Evolutionary conservation across 2,329 filamentous ascomycete genomes (phyloP).

Genomic region (Alternaria triticina): DNA sequence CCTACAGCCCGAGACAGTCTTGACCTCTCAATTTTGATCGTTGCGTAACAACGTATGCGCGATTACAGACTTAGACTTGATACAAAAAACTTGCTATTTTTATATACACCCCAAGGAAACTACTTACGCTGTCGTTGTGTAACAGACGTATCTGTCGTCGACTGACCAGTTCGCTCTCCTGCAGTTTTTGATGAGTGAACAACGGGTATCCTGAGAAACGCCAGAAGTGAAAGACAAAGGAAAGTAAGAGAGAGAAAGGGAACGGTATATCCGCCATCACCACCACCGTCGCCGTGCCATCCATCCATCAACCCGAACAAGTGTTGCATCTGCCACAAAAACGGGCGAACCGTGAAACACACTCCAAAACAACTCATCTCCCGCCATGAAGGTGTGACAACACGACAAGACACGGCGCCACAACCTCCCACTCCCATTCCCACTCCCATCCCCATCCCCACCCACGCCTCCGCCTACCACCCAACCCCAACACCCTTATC

Average conservation of each 20-base stretch:
- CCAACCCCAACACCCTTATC: conserved; percentile 7
- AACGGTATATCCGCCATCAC: not conserved
- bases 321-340: not conserved
- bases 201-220: not conserved
- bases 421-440: not conserved
- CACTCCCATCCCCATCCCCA: not conserved
- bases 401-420: not conserved
- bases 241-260: not conserved
- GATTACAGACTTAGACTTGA: too few species aligned
- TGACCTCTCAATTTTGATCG: too few species aligned
- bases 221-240: not conserved
- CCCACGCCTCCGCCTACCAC: not conserved
- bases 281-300: not conserved
- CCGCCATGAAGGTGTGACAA: not conserved
- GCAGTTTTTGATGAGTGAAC: accelerated
- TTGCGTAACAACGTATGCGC: too few species aligned
- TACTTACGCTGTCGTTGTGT: not conserved
- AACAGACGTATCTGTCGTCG: not conserved
- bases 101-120: not conserved
- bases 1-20: too few species aligned
- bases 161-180: not conserved
- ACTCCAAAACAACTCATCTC: not conserved
- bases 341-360: accelerated
- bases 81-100: not conserved
- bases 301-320: not conserved